Base-by-base conservation (phyloP, 768 basidiomycete species). In the Tulasnella sp. region DNA sequence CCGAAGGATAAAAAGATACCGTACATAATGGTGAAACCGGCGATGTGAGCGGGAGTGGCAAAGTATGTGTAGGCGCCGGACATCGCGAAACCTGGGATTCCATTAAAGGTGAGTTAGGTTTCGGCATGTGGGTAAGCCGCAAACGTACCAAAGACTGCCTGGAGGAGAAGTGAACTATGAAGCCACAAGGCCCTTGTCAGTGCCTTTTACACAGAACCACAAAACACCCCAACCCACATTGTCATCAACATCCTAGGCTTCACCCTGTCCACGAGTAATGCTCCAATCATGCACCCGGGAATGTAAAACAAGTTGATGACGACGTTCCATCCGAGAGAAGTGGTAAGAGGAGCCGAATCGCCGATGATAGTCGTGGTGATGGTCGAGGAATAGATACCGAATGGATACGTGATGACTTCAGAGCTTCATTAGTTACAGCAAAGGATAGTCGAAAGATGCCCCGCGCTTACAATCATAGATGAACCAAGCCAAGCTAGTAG, bases 1-100 rank as follows among this genome's bases (percentile, higher is more conserved):
- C 96, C 96, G 77, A 95, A 91, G 82, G 89, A 90, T 81, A 96
- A 83, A 88, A 98, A 98, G 72, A 98, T 89, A 18, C 96, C 96
- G 81, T 98, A 97, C 10, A 98, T 85, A 48, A 96, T 90, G 5
- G 83, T 82, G 75, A 86, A 85, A 35, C 82, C 82, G 16, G 82
- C 82, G 61, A 84, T 81, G 67, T 80, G 79, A 29, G 35, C 5
- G 70, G 37, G 15, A 32, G 13, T 40, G n/a, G 44, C 10, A 23
- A 26, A 69, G 51, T 86, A 85, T 37, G 79, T 82, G 84, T 96
- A 98, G 26, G 90, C 85, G 0, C 94, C 96, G 79, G 93, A 93
- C 91, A 98, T 93, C 83, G 94, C 89, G 85, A 98, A 98, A 7
- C 96, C 93, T 75, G 29, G 20, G 11, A 23, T 61, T 61, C 3